Base-by-base conservation (phyloP, 352 stramenopile species). In the Sclerospora graminicola region DNA sequence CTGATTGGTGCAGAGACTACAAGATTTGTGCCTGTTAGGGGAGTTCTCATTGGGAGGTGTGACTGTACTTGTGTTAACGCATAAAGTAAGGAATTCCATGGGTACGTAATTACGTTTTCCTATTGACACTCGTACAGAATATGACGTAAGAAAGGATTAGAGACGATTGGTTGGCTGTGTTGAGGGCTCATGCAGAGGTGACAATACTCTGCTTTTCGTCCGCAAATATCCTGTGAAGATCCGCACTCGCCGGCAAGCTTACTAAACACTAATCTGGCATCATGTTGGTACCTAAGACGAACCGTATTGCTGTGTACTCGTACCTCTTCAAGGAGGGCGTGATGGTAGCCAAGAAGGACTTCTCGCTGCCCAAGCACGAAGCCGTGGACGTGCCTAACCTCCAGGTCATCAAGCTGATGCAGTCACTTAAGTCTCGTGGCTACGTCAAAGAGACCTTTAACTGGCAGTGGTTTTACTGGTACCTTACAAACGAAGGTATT, bases 381-480 rank as follows among this genome's bases (percentile, higher is more conserved):
- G 78, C 97, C 45, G 96, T 99, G 47, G 95, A 98, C 45, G 95
- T 98, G 57, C 84, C 89, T 41, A 99, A 99, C 84, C 87, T 99
- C 51, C 91, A 99, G 69, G 96, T 98, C 49, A 93, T 98, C 60
- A 96, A 96, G 72, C 76, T 98, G 54, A 97, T 99, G 77, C 97
- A 98, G 72, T 98, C 91, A 54, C 86, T 99, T 53, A 95, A 96
- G 69, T 98, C 88, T 50, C 89, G 90, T 52, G 94, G 90, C 58
- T 98, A 97, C 74, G 82, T 99, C 45, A 96, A 94, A 55, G 84
- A 98, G 73, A 99, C 96, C 45, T 99, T 98, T 87, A 98, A 95
- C 68, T 99, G 97, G 97, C 95, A 98, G 76, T 97, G 97, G 80
- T 97, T 97, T 72, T 99, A 99, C 91, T 99, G 93, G 81, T 99